Evolutionary conservation across 257 asterid genomes (phyloP).

Genomic region (Rhazya stricta): DNA sequence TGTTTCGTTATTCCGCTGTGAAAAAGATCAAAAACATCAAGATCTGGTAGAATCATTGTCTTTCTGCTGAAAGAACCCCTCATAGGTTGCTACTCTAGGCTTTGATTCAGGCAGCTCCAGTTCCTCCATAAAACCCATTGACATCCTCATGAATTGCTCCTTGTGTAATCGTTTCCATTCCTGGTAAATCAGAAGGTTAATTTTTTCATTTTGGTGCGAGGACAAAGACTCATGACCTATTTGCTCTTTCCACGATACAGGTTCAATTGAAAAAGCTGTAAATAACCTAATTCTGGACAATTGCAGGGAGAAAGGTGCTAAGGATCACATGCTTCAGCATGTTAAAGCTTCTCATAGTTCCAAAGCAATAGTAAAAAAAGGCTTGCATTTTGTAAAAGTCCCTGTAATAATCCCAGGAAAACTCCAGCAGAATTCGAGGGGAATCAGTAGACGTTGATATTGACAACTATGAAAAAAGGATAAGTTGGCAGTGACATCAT

Average conservation of each 20-base stretch:
- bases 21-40: neutral
- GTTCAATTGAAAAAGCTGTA: neutral
- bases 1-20: neutral
- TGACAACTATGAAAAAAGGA: neutral
- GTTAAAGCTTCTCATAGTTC: neutral
- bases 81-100: constrained; percentile 46
- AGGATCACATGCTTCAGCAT: neutral
- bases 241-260: neutral
- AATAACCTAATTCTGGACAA: neutral
- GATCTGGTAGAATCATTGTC: constrained; percentile 16
- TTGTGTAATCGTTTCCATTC: constrained; percentile 64
- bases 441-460: neutral
- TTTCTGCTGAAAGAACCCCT: constrained; percentile 33
- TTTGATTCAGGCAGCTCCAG: constrained; percentile 48
- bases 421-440: neutral
- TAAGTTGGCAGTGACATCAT: neutral
- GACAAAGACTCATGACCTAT: neutral
- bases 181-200: constrained; percentile 24
- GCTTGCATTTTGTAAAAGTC: no score
- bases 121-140: constrained; percentile 48
- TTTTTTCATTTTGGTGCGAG: no score
- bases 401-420: neutral
- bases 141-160: constrained; percentile 59
- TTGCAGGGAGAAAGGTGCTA: neutral
- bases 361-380: neutral